Conservation (phyloP, 805 yeast genomes). For the Metschnikowia cerradonensis region DNA sequence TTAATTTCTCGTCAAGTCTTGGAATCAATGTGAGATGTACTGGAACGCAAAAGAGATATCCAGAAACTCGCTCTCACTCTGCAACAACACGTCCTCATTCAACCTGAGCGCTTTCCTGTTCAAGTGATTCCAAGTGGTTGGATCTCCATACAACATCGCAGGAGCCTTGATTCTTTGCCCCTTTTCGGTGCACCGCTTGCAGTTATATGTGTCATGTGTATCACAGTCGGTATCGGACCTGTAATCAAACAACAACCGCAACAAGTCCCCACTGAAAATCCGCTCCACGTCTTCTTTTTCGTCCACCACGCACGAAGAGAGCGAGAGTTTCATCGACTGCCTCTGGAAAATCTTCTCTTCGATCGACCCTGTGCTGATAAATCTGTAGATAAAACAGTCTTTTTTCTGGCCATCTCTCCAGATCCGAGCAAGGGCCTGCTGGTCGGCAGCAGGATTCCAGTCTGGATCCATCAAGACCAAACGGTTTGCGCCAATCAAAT, state of each 20-base stretch:
- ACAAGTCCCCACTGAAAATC: constrained; percentile 76
- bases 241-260: constrained; percentile 71
- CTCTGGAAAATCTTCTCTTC: constrained; percentile 96
- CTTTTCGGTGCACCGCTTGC: constrained; percentile 65
- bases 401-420: constrained; percentile 99
- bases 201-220: constrained; percentile 88
- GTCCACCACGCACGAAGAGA: constrained; percentile 95
- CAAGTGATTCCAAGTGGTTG: constrained; percentile 95
- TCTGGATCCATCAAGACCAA: constrained; percentile 83
- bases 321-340: constrained; percentile 88
- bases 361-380: constrained; percentile 90
- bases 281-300: constrained; percentile 94
- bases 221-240: constrained; percentile 70
- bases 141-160: constrained; percentile 95
- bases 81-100: constrained; percentile 74
- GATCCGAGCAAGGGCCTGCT: constrained; percentile 94
- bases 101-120: constrained; percentile 54
- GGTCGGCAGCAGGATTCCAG: constrained; percentile 99
- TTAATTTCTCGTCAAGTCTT: too few species aligned
- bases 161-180: constrained; percentile 62
- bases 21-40: constrained; percentile 70
- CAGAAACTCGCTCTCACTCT: constrained; percentile 64
- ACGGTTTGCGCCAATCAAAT: constrained; percentile 93
- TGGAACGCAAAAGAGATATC: constrained; percentile 88
- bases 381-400: constrained; percentile 91